Evolutionary conservation across 2,329 filamentous ascomycete genomes (phyloP), one percentile per base, ranked within the genome.

Genomic region (Diplodia corticola): DNA sequence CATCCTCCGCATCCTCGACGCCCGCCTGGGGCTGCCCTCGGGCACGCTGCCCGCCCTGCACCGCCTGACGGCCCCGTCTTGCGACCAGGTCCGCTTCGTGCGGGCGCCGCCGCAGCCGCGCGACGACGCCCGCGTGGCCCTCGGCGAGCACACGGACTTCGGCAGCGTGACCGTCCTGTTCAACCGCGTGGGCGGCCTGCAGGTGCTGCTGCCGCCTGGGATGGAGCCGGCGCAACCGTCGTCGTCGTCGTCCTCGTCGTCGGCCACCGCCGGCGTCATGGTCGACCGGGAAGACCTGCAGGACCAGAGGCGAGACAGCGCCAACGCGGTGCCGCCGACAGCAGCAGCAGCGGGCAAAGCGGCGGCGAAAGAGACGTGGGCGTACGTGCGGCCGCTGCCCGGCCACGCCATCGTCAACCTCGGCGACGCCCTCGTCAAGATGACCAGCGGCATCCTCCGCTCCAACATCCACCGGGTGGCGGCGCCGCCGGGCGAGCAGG

Each of bases 61-160:
- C 72, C 74, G 77, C 5, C 71, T 84, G 2, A 46, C 74, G 13
- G 72, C 73, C 4, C 54, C 67, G n/a, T 83, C 80, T 24, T 83
- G 83, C 26, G 82, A 85, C 70, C 83, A 85, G 68, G 80, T 86
- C n/a, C 81, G 85, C 40, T 61, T 61, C 57, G 78, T 85, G 33
- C 80, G 79, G 70, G 79, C 81, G 1, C 81, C 83, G 6, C 81
- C 82, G 1, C 82, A 84, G 69, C 77, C 79, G 3, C 66, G 70
- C 4, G 74, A 80, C 37, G 79, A 82, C 69, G 73, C 75, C 26
- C 76, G 74, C 46, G 80, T 80, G 3, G 79, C 81, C 2, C 70
- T 85, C 24, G 82, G 82, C 24, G 82, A 83, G 65, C 85, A 87
- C 70, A 86, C 84, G 2, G 85, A 87, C 69, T 86, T 86, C 68